Percentiles rank a stretch among this genome's conserved stretches.
Conservation (phyloP, 2,329 filamentous ascomycete species). For the Raffaelea arxii region DNA sequence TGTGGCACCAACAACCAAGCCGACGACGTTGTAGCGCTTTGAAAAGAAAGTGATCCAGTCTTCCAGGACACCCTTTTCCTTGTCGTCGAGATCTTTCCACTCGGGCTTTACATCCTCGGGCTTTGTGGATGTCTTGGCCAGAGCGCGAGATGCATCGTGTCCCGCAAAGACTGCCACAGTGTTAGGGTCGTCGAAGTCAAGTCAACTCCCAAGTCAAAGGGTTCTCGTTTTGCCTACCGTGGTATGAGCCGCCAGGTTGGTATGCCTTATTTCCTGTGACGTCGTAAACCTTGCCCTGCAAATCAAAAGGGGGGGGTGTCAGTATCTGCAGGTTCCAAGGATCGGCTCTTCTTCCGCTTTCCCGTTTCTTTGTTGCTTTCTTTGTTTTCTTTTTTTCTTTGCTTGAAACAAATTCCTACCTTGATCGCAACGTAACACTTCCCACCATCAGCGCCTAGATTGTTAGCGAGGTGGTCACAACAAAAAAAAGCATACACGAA, state of each 20-base stretch:
- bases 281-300: constrained; percentile 83
- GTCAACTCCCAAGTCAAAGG: no score
- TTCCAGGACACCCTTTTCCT: constrained; percentile 73
- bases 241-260: constrained; percentile 70
- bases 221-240: no score
- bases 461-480: neutral
- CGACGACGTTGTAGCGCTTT: constrained; percentile 90
- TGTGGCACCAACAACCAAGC: constrained; percentile 51
- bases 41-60: constrained; percentile 97
- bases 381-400: no score
- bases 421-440: constrained; percentile 64
- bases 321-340: constrained; percentile 2
- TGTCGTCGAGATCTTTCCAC: constrained; percentile 74
- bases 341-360: no score
- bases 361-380: no score
- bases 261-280: constrained; percentile 87
- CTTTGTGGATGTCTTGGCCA: constrained; percentile 81
- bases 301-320: neutral
- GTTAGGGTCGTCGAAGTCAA: no score
- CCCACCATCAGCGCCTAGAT: constrained; percentile 51
- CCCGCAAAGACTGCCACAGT: constrained; percentile 96
- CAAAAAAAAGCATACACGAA: constrained; percentile 1
- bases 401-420: constrained; percentile 33
- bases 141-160: constrained; percentile 87
- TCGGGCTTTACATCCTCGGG: constrained; percentile 72